phyloP scores from a whole-genome alignment of 768 basidiomycete genomes.

The Pulveroboletus sp. region DNA sequence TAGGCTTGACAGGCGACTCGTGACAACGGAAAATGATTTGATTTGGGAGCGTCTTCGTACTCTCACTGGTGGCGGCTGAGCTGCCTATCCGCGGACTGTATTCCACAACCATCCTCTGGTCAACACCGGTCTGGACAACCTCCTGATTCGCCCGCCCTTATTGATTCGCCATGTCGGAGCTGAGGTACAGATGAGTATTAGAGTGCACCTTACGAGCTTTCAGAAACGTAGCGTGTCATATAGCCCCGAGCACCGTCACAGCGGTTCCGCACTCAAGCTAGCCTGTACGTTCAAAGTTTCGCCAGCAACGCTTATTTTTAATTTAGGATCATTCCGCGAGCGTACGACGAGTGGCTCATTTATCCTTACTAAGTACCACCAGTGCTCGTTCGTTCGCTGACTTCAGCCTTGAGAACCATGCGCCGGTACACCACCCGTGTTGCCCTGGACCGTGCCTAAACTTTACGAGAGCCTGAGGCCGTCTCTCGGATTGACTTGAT shows the following conservation, averaged over 20 bases:
- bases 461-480: no score
- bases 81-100: conserved; percentile 17
- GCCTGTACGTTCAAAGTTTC: not conserved
- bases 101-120: not conserved
- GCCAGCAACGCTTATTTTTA: conserved; percentile 4
- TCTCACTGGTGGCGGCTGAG: no score
- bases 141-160: not conserved
- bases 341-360: conserved; percentile 7
- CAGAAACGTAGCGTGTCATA: no score
- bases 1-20: conserved; percentile 12
- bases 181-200: not conserved
- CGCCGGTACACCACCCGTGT: no score
- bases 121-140: not conserved
- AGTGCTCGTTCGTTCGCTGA: no score
- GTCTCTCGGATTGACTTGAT: no score
- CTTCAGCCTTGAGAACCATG: no score
- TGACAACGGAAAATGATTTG: conserved; percentile 18
- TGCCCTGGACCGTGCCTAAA: no score
- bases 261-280: not conserved
- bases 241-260: not conserved
- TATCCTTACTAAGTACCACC: no score
- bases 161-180: not conserved
- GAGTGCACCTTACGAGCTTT: no score
- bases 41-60: conserved; percentile 26
- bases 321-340: not conserved